A percentile compares a stretch with the other conserved stretches of the same genome.
These are phyloP conservation scores for Fusarium cyanostomum DNA, from an alignment of 2,329 filamentous ascomycete species.

Conservation along the genomic window DNA sequence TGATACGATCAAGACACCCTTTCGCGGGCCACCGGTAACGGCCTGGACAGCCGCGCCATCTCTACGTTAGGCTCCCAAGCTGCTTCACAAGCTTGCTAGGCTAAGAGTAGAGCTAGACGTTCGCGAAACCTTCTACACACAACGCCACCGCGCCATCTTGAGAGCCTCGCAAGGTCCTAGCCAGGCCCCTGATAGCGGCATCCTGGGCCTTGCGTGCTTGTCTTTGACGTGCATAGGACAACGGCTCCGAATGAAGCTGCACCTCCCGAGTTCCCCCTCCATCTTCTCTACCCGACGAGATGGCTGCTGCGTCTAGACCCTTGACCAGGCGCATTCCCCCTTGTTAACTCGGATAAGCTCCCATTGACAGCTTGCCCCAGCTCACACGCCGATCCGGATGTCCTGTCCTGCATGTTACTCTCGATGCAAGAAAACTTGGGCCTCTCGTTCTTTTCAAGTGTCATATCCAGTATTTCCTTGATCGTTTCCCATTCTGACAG, in stretches of 20 bases:
- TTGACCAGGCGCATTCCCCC: constrained; percentile 14
- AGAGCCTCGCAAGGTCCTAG: not conserved
- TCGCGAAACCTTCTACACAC: not conserved
- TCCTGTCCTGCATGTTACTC: constrained; percentile 20
- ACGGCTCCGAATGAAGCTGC: constrained; percentile 11
- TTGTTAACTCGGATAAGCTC: not conserved
- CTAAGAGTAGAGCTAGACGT: not conserved
- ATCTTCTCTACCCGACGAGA: not conserved
- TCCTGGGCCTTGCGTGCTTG: not conserved
- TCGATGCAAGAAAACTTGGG: constrained; percentile 1
- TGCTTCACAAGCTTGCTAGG: not conserved
- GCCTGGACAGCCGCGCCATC: not conserved
- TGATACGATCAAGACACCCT: not conserved
- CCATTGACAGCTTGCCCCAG: constrained; percentile 2
- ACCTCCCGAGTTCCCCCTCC: constrained; percentile 23
- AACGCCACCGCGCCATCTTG: not conserved
- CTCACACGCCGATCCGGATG: not conserved
- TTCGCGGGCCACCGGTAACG: not conserved
- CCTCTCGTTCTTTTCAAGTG: constrained; percentile 1
- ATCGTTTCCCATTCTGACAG: not conserved
- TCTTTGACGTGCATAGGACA: constrained; percentile 20
- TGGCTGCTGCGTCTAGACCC: constrained; percentile 15
- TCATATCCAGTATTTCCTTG: constrained; percentile 6
- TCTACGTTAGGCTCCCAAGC: not conserved
- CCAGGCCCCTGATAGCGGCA: not conserved